Conservation (phyloP, 305 asterid species). For the Andrographis paniculata region DNA sequence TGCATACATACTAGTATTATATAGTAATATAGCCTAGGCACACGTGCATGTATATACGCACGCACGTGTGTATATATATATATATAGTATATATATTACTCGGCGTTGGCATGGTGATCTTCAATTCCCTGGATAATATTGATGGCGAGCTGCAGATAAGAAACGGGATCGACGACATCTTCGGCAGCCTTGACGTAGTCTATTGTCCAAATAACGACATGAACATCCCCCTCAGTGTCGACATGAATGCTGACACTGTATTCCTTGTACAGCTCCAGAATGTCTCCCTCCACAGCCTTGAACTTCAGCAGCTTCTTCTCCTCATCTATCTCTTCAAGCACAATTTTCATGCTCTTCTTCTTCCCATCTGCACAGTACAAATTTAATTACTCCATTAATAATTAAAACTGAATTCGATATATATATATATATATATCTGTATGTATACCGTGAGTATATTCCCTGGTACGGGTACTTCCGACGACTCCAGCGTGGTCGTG, state of each 20-base stretch:
- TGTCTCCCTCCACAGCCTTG: constrained; percentile 26
- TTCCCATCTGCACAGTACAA: constrained; percentile 1
- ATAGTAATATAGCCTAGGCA: no score
- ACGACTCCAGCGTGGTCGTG: neutral
- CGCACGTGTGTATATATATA: neutral
- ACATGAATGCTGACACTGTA: constrained; percentile 15
- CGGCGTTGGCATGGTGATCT: neutral
- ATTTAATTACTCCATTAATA: no score
- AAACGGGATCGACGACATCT: constrained; percentile 19
- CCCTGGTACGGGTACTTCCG: neutral
- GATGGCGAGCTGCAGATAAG: constrained; percentile 9
- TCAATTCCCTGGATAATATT: constrained; percentile 21
- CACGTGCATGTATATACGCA: neutral
- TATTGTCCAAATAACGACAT: constrained; percentile 20
- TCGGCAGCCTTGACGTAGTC: constrained; percentile 30
- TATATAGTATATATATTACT: neutral
- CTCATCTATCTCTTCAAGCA: constrained; percentile 16
- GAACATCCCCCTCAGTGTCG: constrained; percentile 15
- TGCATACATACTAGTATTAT: no score
- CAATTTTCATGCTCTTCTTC: constrained; percentile 1
- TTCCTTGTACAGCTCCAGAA: constrained; percentile 23
- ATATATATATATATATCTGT: no score
- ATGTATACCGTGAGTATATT: constrained; percentile 1
- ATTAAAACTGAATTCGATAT: no score
- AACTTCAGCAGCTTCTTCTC: constrained; percentile 12